Evolutionary conservation across 345 rosid genomes (phyloP), one percentile per base, ranked within the genome.

Genomic region (Lepidium aucheri): DNA sequence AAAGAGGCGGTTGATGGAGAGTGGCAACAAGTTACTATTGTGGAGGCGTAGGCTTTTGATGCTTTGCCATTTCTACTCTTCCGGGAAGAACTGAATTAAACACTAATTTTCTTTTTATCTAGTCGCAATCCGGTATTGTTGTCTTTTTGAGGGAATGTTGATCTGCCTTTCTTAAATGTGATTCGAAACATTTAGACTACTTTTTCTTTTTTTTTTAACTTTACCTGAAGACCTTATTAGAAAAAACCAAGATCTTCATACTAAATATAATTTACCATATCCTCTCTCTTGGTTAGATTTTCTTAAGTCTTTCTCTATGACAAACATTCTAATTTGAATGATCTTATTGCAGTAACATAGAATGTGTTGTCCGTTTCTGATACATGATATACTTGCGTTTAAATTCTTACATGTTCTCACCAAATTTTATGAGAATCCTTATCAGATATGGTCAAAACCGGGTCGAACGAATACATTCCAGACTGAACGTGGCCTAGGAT

Each of bases 1-100:
- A 85, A 83, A 68, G 90, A 85, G 73, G 76, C 79, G 1, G 83
- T 76, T 44, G 90, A 85, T 71, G 85, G 84, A 42, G 85, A 81
- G 70, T 85, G 90, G 90, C 73, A 85, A 69, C 80, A 85, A 70
- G 80, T 81, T 49, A 73, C 74, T 50, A 64, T 75, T 12, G 82
- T 67, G 30, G 77, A 85, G 58, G 77, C 80, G 0, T 85, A 68
- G 70, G 18, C 53, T 65, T 34, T 57, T 26, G 3, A 22, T 33
- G 44, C 36, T 49, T 44, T 9, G 49, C 18, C 45, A 35, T 66
- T 8, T 51, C 41, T 60, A 34, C 26, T 33, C 68, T 43, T 60
- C 50, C 35, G 34, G 24, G 1, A 14, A 22, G 12, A 45, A 1
- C 52, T 47, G 43, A 39, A 57, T 6, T 5, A 17, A 63, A 56